A percentile compares a stretch with the other conserved stretches of the same genome.
Evolutionary conservation across 2,329 filamentous ascomycete genomes (phyloP).

Genomic region (Aspergillus alliaceus): DNA sequence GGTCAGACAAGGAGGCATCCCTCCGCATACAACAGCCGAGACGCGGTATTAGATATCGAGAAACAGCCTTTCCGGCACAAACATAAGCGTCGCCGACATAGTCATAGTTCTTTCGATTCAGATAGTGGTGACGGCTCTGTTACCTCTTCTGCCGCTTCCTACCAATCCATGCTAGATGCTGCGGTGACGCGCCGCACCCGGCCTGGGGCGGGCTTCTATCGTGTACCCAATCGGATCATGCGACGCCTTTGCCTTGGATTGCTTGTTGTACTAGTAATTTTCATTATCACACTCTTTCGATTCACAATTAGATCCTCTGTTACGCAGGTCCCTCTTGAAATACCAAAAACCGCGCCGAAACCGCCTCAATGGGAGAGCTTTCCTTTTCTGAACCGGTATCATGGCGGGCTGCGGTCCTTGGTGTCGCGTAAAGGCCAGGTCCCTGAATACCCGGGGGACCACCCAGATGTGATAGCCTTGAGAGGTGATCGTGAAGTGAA

Average conservation of each 20-base stretch:
- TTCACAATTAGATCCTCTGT: constrained; percentile 59
- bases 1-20: constrained; percentile 32
- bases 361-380: constrained; percentile 82
- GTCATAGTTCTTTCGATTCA: constrained; percentile 26
- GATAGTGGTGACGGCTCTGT: constrained; percentile 31
- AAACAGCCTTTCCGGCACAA: constrained; percentile 28
- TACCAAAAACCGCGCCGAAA: constrained; percentile 61
- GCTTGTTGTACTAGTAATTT: constrained; percentile 67
- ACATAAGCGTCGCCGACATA: constrained; percentile 21
- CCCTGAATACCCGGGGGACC: constrained; percentile 74
- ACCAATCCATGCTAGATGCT: constrained; percentile 41
- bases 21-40: constrained; percentile 23
- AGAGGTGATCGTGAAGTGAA: constrained; percentile 38
- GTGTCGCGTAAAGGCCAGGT: constrained; percentile 65
- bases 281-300: constrained; percentile 73
- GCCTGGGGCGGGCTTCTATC: constrained; percentile 49
- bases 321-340: constrained; percentile 30
- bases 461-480: constrained; percentile 57
- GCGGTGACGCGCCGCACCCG: constrained; percentile 35
- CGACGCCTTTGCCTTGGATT: constrained; percentile 76
- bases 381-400: constrained; percentile 81
- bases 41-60: constrained; percentile 33
- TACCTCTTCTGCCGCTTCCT: constrained; percentile 54
- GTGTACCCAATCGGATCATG: constrained; percentile 70
- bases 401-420: constrained; percentile 78